Percentiles rank a stretch among this genome's conserved stretches.
These are phyloP conservation scores for Pythium graminicola DNA, from an alignment of 352 stramenopile species.

Conservation along the genomic window DNA sequence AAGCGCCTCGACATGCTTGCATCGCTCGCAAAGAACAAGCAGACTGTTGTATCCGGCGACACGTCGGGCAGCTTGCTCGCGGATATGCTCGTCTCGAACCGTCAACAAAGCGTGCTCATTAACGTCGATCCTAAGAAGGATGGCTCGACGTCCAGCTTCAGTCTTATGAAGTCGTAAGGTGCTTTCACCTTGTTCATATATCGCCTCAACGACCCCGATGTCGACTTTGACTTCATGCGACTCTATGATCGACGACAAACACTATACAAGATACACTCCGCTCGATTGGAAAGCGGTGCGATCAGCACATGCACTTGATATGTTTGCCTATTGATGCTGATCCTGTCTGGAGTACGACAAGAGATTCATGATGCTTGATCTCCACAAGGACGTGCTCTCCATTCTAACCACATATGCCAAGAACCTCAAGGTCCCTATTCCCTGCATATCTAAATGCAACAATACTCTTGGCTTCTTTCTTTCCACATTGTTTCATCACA, in stretches of 20 bases:
- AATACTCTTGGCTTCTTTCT: no score
- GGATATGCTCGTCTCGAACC: conserved; percentile 31
- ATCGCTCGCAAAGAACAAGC: conserved; percentile 25
- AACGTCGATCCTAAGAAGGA: conserved; percentile 27
- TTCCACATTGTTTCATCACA: background rate
- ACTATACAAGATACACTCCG: background rate
- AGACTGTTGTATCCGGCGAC: conserved; percentile 23
- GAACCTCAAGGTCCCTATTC: no score
- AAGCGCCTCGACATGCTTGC: conserved; percentile 24
- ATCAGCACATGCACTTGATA: no score
- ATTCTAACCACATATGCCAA: background rate
- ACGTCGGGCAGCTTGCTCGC: conserved; percentile 23
- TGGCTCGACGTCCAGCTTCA: conserved; percentile 13
- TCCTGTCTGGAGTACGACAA: background rate
- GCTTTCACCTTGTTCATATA: background rate
- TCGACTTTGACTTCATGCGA: background rate
- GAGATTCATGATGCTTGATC: no score
- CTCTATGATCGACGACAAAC: background rate
- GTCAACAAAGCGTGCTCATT: conserved; percentile 27
- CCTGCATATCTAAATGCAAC: no score
- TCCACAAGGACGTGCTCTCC: no score
- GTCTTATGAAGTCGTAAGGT: conserved; percentile 24
- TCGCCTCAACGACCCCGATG: background rate
- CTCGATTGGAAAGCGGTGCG: conserved; percentile 20
- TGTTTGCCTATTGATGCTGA: no score